Evolutionary conservation across 1,139 yeast genomes (phyloP).

Genomic region (Yamadazyma blattariae): DNA sequence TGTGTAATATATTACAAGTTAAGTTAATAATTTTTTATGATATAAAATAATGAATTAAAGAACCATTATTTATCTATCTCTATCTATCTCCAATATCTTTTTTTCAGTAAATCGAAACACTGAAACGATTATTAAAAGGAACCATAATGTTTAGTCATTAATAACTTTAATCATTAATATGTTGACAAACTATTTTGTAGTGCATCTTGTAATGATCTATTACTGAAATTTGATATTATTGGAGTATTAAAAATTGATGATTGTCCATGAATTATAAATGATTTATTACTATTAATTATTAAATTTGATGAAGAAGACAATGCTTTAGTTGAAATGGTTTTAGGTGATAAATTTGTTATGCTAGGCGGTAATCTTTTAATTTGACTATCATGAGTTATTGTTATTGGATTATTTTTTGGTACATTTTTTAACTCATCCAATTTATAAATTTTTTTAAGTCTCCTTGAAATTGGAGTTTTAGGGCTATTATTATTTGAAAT

Average conservation of each 20-base stretch:
- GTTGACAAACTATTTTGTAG: slow-evolving; percentile 13
- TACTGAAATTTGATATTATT: slow-evolving; percentile 33
- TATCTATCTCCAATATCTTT: too few relatives aligned
- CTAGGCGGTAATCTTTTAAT: slow-evolving; percentile 27
- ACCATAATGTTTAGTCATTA: too few relatives aligned
- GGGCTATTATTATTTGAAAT: background rate
- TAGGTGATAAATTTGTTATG: slow-evolving; percentile 4
- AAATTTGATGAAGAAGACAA: slow-evolving; percentile 43
- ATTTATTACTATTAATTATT: slow-evolving; percentile 48
- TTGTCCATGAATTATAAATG: slow-evolving; percentile 42
- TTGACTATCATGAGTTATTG: slow-evolving; percentile 20
- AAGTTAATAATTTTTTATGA: too few relatives aligned
- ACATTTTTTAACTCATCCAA: slow-evolving; percentile 14
- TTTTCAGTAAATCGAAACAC: too few relatives aligned
- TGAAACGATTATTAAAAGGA: too few relatives aligned
- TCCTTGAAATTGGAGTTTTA: background rate
- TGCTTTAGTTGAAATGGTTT: slow-evolving; percentile 1
- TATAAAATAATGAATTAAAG: slow-evolving; percentile 3
- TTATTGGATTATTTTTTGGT: slow-evolving; percentile 19
- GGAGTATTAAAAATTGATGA: slow-evolving; percentile 38
- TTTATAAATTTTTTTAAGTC: slow-evolving; percentile 6
- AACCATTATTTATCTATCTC: slow-evolving; percentile 1
- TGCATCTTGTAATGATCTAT: slow-evolving; percentile 35
- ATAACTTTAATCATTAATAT: too few relatives aligned
- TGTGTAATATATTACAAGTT: background rate